Conservation (phyloP, 371 early-diverging fungal species). For the Rhizopus delemar region DNA sequence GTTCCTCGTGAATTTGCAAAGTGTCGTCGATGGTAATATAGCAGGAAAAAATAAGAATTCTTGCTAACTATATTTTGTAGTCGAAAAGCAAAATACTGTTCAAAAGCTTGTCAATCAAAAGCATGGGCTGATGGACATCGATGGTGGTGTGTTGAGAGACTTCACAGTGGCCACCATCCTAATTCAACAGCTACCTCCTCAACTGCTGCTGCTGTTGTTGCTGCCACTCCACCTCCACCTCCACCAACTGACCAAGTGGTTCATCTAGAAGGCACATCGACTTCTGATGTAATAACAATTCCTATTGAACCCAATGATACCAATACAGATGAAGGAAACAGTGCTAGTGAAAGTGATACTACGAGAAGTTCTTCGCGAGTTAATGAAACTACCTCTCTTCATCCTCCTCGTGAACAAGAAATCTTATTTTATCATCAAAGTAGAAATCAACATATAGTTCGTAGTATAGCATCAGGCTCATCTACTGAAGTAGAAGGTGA, state of each 20-base stretch:
- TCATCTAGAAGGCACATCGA: constrained; percentile 27
- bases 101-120: constrained; percentile 71
- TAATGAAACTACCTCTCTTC: constrained; percentile 13
- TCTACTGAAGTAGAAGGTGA: constrained; percentile 40
- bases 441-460: constrained; percentile 27
- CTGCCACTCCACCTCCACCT: constrained; percentile 33
- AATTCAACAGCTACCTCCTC: constrained; percentile 34
- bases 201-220: constrained; percentile 31
- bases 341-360: constrained; percentile 8
- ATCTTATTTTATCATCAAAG: constrained; percentile 31
- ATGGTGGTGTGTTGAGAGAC: constrained; percentile 78
- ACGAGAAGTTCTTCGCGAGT: constrained; percentile 26
- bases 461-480: constrained; percentile 33
- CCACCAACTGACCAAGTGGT: constrained; percentile 41
- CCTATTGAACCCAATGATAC: constrained; percentile 19
- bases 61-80: constrained; percentile 8
- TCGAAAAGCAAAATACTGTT: constrained; percentile 81
- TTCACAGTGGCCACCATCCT: constrained; percentile 29
- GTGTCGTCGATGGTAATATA: constrained; percentile 67
- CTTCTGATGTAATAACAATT: constrained; percentile 31
- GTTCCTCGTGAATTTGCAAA: constrained; percentile 80
- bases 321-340: neutral
- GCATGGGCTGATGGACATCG: constrained; percentile 82
- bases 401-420: constrained; percentile 24
- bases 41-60: neutral